Evolutionary conservation across 345 rosid species (phyloP), one percentile per base, ranked within the genome.

Genomic region (Hibiscus tridactylites): DNA sequence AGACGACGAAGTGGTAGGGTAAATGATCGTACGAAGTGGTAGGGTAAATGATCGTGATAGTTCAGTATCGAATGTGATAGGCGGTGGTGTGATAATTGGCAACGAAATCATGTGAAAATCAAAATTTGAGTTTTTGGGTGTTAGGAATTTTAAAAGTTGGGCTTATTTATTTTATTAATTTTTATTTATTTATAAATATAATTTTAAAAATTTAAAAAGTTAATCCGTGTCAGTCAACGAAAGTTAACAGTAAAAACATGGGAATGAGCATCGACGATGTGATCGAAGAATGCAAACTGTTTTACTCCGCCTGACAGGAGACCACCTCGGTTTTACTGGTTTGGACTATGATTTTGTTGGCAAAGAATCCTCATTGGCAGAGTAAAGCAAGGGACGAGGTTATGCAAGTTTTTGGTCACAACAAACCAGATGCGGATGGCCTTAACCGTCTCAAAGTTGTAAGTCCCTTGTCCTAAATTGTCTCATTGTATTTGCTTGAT

Each of bases 261-360:
- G 77, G 81, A 9, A 44, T 81, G 76, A 72, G 62, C 62, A 49
- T 65, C 6, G 19, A 62, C 0, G 84, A 81, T 16, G 79, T 81
- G 57, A 80, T 61, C 6, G 77, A 74, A 19, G 78, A 83, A 74
- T 83, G 81, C 60, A 76, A 72, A 53, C 1, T 76, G 1, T 78
- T 80, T 49, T 80, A 80, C 77, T 64, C 76, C 11, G 80, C 86
- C 21, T 80, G 86, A 21, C 82, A 80, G 57, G 81, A 78, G 70
- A 80, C 82, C n/a, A 71, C 71, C 6, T 73, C 79, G 2, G 37
- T 50, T 37, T 65, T 83, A 71, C 77, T 81, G 9, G 73, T 69
- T 65, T 83, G 84, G 84, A 73, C 86, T 0, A 57, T 78, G 78
- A 5, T 78, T 39, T 52, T 83, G 47, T 35, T 83, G 11, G 29